phyloP scores from a whole-genome alignment of 306 rosid species.

The Bauhinia variegata region DNA sequence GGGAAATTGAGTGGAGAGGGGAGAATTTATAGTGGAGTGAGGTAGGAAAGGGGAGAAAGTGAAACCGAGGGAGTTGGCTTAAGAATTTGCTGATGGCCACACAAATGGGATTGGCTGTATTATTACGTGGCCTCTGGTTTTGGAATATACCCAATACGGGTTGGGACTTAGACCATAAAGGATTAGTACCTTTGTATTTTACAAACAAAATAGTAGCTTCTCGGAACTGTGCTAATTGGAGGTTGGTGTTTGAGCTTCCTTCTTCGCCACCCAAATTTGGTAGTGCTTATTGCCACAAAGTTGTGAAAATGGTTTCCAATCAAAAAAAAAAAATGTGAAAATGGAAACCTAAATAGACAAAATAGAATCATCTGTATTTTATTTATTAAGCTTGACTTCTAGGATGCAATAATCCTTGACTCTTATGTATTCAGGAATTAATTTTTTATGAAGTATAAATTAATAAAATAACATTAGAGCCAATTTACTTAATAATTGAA shows the following conservation, averaged over 20 bases:
- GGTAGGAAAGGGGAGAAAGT: constrained; percentile 8
- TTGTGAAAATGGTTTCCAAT: neutral
- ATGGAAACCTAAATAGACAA: neutral
- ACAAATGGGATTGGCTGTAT: constrained; percentile 30
- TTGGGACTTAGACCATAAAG: neutral
- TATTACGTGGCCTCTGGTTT: constrained; percentile 44
- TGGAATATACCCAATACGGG: too few relatives aligned
- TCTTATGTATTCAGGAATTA: too few relatives aligned
- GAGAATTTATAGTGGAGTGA: constrained; percentile 39
- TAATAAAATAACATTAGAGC: too few relatives aligned
- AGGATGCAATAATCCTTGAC: too few relatives aligned
- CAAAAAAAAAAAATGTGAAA: too few relatives aligned
- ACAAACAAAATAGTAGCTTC: constrained; percentile 44
- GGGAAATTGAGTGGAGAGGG: constrained; percentile 31
- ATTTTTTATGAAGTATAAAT: too few relatives aligned
- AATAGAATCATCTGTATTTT: neutral
- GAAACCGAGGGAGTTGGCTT: constrained; percentile 32
- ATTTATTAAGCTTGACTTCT: too few relatives aligned
- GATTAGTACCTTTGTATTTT: neutral
- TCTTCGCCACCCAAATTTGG: constrained; percentile 33
- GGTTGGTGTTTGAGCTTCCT: constrained; percentile 38
- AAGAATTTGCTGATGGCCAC: constrained; percentile 45
- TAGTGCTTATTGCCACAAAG: neutral
- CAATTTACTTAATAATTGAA: too few relatives aligned
- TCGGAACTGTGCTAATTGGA: constrained; percentile 32